Base-by-base conservation (phyloP, 75 land plant genomes). In the Sequoiadendron giganteum region DNA sequence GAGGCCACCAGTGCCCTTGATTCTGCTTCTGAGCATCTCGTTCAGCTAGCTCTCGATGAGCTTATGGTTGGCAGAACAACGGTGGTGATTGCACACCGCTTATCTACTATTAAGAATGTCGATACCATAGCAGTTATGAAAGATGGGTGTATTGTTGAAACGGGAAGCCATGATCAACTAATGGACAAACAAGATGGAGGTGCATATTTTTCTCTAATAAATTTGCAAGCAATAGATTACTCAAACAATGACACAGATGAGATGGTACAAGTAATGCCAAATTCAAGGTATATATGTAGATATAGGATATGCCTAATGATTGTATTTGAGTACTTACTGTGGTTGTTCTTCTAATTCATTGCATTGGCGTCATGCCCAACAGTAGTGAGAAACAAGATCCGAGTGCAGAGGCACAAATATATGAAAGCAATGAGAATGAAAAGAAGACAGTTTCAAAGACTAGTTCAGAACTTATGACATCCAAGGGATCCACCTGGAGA, bases 11-110 rank as follows among this genome's bases (percentile, higher is more conserved):
- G 82, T 40, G 82, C 82, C 8, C 42, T 79, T 15, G 82, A 79
- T 18, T 36, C 21, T 39, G 9, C 39, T 8, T 79, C 82, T 5
- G 82, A 79, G 45, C 36, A 6, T 16, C 36, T 85, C 18, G 85
- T 85, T 34, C 85, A 85, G 21, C 13, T 16, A 1, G 85, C 85
- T 8, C 85, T 85, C 16, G 32, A 85, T 39, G 40, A 43, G 34
- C 52, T 85, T 1, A 85, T 45, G 85, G n/a, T 85, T 16, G 85
- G 85, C 0, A 43, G 85, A 85, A 85, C 85, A 3, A 85, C 54
- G 2, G n/a, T 85, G 9, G 85, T 85, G 14, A 19, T 85, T 18
- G 52, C 85, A n/a, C 85, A 85, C 21, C 85, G 85, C 8, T n/a
- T 85, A 9, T 40, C 30, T n/a, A 85, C 56, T 21, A 85, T 85